phyloP scores from a whole-genome alignment of 129 eudicot genomes.

The Rutidosis leptorrhynchoides region DNA sequence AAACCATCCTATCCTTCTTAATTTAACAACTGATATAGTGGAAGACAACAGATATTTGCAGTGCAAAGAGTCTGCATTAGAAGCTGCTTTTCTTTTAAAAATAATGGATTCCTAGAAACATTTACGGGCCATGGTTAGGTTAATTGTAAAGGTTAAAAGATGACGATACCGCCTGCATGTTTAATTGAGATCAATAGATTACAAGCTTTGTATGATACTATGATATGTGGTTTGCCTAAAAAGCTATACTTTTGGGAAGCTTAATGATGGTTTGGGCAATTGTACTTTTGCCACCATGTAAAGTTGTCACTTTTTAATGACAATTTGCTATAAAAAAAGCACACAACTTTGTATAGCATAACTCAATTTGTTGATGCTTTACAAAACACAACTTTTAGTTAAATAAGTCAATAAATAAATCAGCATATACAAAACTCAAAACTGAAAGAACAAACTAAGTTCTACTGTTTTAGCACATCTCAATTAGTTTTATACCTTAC shows the following conservation, averaged over 20 bases:
- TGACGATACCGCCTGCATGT: background rate
- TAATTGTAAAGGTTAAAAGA: background rate
- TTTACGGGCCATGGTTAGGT: conserved; percentile 3
- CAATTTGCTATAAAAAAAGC: conserved; percentile 15
- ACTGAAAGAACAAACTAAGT: conserved; percentile 7
- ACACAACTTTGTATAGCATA: conserved; percentile 15
- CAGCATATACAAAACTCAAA: background rate
- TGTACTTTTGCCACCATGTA: conserved; percentile 30
- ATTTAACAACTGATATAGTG: conserved; percentile 60
- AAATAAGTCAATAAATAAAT: background rate
- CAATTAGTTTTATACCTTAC: conserved; percentile 7
- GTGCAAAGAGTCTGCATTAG: conserved; percentile 81
- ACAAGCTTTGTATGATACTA: conserved; percentile 1
- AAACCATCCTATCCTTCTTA: conserved; percentile 66
- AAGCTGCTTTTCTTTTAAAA: conserved; percentile 81
- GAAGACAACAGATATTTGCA: conserved; percentile 78
- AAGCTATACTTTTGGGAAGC: conserved; percentile 24
- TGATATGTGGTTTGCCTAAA: background rate
- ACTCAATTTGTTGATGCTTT: conserved; percentile 8
- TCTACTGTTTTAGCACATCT: no score
- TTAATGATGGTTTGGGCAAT: conserved; percentile 37
- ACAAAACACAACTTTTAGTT: background rate
- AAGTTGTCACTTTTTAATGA: conserved; percentile 24
- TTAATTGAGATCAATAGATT: conserved; percentile 1
- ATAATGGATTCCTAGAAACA: conserved; percentile 49